Percentiles rank a stretch among this genome's conserved stretches.
Conservation (phyloP, 1,284 basidiomycete genomes). For the Entoloma clypeatum region DNA sequence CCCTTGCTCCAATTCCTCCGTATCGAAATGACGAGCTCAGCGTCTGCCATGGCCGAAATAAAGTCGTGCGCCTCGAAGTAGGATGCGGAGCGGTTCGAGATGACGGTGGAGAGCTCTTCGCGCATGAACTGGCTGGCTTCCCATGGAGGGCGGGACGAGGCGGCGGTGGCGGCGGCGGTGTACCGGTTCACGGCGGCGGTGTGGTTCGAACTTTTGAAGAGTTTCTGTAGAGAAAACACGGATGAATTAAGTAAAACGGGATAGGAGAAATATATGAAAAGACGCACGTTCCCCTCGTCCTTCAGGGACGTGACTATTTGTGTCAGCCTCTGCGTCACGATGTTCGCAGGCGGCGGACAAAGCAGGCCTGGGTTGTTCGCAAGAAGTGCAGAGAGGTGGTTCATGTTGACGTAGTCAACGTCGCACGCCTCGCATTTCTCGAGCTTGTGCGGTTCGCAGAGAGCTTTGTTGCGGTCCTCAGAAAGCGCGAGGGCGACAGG, state of each 20-base stretch:
- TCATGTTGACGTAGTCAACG: slow-evolving; percentile 67
- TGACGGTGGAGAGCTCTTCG: slow-evolving; percentile 85
- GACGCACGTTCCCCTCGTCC: slow-evolving; percentile 83
- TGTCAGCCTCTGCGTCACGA: slow-evolving; percentile 72
- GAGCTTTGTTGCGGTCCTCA: slow-evolving; percentile 46
- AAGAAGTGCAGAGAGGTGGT: slow-evolving; percentile 70
- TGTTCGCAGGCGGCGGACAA: slow-evolving; percentile 79
- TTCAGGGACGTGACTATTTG: slow-evolving; percentile 74
- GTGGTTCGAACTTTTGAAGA: slow-evolving; percentile 76
- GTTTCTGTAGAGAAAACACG: slow-evolving; percentile 43
- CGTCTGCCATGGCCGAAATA: slow-evolving; percentile 84
- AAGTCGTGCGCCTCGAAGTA: slow-evolving; percentile 76
- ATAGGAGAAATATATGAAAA: slow-evolving; percentile 5
- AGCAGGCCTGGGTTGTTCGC: slow-evolving; percentile 66
- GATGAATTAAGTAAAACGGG: slow-evolving; percentile 1
- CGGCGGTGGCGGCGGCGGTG: slow-evolving; percentile 79
- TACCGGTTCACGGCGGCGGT: slow-evolving; percentile 81
- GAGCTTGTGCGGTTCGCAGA: slow-evolving; percentile 60
- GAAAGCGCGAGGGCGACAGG: slow-evolving; percentile 56
- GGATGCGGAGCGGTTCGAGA: slow-evolving; percentile 91
- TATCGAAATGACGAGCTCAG: slow-evolving; percentile 84
- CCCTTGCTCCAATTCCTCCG: slow-evolving; percentile 93
- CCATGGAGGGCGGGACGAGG: slow-evolving; percentile 86
- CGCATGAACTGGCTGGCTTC: slow-evolving; percentile 79
- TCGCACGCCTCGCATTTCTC: slow-evolving; percentile 72